Base-by-base conservation (phyloP, 108 stramenopile genomes). In the Nannochloropsis gaditana region DNA sequence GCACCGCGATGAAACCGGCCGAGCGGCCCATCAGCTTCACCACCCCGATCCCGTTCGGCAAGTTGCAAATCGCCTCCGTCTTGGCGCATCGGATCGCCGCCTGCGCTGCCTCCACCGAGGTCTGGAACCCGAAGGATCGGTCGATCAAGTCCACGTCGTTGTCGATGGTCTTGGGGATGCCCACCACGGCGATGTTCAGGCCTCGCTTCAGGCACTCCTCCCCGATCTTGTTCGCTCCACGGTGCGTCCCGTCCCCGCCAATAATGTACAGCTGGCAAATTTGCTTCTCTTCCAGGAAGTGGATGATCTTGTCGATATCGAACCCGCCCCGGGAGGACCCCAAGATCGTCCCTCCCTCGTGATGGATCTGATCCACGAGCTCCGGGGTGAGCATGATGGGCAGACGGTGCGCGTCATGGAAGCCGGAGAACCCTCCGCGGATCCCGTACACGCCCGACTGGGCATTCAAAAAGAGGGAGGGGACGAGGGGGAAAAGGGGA, bases 211-310 rank as follows among this genome's bases (percentile, higher is more conserved):
- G 83, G 85, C 89, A 90, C 47, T 84, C 97, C 81, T 95, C 93
- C 50, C 95, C 94, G 44, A 90, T 47, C 87, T 89, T 87, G 84
- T 94, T 93, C 43, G 96, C 96, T 41, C 96, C 98, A 10, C 98
- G 92, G 91, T 97, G 97, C 42, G 98, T 99, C 43, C 98, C 98
- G 91, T 99, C 98, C 10, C 98, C 98, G 44, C 98, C 98, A 90
- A 99, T 96, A 42, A 99, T 94, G 90, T 93, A 99, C 11, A 99
- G 90, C 84, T 96, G 95, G 81, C 91, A 92, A 82, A 97, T 92
- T 42, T 92, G 91, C 80, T 92, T 87, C 9, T 90, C 93, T 15
- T 94, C 90, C 9, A 95, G 31, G 80, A 90, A 91, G 31, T 41
- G 43, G 42, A 89, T 85, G 86, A 96, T 97, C 85, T 94, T 95